Evolutionary conservation across 805 yeast species (phyloP).

Genomic region (Candida coleopterorum): DNA sequence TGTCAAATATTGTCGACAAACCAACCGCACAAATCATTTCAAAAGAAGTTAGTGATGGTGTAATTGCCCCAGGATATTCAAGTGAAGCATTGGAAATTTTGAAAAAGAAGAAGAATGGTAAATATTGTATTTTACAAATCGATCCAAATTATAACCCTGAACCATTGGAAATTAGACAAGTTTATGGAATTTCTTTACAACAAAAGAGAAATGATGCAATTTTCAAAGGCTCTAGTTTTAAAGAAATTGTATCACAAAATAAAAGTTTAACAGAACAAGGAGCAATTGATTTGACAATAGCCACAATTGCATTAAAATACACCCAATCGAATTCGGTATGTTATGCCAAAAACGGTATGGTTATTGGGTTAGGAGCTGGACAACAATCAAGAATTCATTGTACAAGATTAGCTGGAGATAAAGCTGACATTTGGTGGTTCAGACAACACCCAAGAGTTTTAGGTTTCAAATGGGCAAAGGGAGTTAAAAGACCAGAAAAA

Average conservation of each 20-base stretch:
- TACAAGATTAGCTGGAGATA: constrained; percentile 98
- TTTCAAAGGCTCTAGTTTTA: constrained; percentile 83
- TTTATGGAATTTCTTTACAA: constrained; percentile 90
- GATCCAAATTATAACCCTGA: constrained; percentile 92
- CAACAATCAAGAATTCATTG: constrained; percentile 99
- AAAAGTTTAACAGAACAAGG: constrained; percentile 90
- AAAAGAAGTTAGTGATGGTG: constrained; percentile 97
- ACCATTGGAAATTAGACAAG: constrained; percentile 82
- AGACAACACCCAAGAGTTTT: constrained; percentile 96
- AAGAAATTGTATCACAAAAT: constrained; percentile 85
- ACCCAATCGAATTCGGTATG: constrained; percentile 98
- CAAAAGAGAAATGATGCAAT: constrained; percentile 98
- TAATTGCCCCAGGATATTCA: constrained; percentile 94
- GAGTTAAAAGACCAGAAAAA: constrained; percentile 97
- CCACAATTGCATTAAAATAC: constrained; percentile 94
- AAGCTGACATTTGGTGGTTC: constrained; percentile 99
- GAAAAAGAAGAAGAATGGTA: constrained; percentile 92
- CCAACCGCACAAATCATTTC: constrained; percentile 97
- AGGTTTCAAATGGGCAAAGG: constrained; percentile 95
- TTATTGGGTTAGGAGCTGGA: constrained; percentile 98
- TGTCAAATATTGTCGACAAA: constrained; percentile 91
- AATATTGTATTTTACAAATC: constrained; percentile 92
- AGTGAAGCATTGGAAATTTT: constrained; percentile 88
- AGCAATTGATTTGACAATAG: constrained; percentile 87
- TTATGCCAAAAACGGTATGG: constrained; percentile 99